Percentiles rank a stretch among this genome's conserved stretches.
phyloP scores from a whole-genome alignment of 2,329 filamentous ascomycete genomes.

The Talaromyces sp. region DNA sequence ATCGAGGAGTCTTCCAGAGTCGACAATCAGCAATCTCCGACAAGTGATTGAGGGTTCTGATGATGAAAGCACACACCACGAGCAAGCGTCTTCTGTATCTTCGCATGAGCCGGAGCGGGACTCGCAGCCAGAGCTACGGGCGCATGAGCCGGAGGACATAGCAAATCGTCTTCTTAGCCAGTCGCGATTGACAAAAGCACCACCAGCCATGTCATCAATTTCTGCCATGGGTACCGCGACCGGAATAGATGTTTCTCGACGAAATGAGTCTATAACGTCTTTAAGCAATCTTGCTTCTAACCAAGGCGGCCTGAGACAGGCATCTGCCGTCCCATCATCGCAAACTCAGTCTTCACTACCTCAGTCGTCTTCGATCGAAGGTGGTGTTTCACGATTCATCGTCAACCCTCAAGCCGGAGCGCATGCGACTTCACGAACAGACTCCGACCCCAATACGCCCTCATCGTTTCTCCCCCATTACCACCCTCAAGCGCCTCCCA shows the following conservation, averaged over 20 bases:
- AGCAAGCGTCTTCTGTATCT: conserved; percentile 20
- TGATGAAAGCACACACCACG: conserved; percentile 22
- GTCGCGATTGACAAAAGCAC: conserved; percentile 42
- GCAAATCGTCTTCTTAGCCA: conserved; percentile 37
- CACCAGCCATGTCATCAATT: conserved; percentile 48
- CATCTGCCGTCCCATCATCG: conserved; percentile 29
- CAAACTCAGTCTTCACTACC: conserved; percentile 30
- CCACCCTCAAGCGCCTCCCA: conserved; percentile 45
- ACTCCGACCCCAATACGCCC: conserved; percentile 45
- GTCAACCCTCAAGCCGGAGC: conserved; percentile 31
- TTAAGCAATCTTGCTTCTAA: conserved; percentile 35
- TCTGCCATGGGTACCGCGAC: conserved; percentile 43
- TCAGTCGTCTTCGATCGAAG: conserved; percentile 48
- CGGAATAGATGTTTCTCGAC: conserved; percentile 33
- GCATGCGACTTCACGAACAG: conserved; percentile 35
- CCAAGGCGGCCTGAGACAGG: conserved; percentile 31
- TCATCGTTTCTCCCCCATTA: conserved; percentile 48
- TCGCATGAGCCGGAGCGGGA: conserved; percentile 22
- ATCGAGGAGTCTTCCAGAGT: conserved; percentile 38
- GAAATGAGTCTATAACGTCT: conserved; percentile 36
- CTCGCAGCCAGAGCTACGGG: conserved; percentile 22
- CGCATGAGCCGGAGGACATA: conserved; percentile 35
- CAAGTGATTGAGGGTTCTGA: conserved; percentile 23
- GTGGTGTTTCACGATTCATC: conserved; percentile 46
- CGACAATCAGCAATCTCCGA: conserved; percentile 32